Base-by-base conservation (phyloP, 2,329 filamentous ascomycete species). In the Laburnicola sp. region DNA sequence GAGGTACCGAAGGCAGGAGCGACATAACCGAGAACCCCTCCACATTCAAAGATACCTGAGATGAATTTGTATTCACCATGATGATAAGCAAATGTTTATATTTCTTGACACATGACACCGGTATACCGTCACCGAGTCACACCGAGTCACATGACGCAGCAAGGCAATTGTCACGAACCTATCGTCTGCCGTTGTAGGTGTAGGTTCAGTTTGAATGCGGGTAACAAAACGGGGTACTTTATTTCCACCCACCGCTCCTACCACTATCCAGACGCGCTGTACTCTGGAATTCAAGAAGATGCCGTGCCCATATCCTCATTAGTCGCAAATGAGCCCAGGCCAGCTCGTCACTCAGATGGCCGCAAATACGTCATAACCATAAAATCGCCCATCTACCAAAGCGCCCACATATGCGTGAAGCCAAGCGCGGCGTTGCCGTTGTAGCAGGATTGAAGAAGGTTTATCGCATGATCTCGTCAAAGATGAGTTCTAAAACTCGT, bases 391-490 rank as follows among this genome's bases (percentile, higher is more conserved):
- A 25, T 50, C 44, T 45, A 42, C 27, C 32, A 36, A 46, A 36
- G 32, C 34, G 43, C 34, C 26, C 43, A 50, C 34, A 41, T 32
- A 26, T 30, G 40, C 37, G 28, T 42, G 45, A 42, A 45, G 36
- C 43, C 26, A 30, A 36, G 35, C 35, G 28, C 31, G 22, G 23
- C 62, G 44, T 56, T 59, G 53, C 58, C 58, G 47, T 48, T 48
- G 39, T 26, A 16, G 43, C 25, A 37, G 2, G 16, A 5, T 48
- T 31, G 38, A 37, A 48, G 47, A 44, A 45, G 42, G 60, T 60
- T 76, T 80, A 86, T 75, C 85, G 82, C 85, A 87, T 97, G 68
- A 97, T 97, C 79, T 99, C 94, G 74, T 97, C 86, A 78, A 93
- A 99, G 76, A 99, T 99, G 72, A 99, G 81, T 70, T 79, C 85